These are phyloP conservation scores for Ammopiptanthus mongolicus DNA, from an alignment of 306 rosid species.

Conservation along the genomic window DNA sequence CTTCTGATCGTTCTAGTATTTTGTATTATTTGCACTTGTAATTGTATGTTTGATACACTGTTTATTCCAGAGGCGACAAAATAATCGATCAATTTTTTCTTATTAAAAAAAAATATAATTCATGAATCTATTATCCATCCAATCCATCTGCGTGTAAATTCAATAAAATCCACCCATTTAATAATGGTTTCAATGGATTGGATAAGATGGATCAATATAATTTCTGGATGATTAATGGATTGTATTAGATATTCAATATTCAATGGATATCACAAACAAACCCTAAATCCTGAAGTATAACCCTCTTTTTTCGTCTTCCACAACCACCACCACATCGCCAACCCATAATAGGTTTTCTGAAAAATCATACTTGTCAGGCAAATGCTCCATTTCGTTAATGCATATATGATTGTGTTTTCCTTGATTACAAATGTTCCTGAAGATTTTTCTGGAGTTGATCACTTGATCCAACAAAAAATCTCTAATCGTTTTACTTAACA, in stretches of 20 bases:
- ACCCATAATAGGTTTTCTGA: too few species aligned
- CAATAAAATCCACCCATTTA: too few species aligned
- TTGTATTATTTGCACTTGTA: background rate
- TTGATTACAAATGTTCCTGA: background rate
- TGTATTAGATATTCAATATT: background rate
- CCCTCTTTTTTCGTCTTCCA: background rate
- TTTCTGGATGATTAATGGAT: background rate
- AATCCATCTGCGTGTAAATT: background rate
- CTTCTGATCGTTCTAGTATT: background rate
- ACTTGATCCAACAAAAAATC: background rate
- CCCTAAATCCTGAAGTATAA: background rate
- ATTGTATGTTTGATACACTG: background rate
- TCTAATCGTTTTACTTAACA: background rate
- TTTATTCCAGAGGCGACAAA: too few species aligned
- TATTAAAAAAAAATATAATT: too few species aligned
- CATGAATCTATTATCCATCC: background rate
- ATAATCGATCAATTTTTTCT: too few species aligned
- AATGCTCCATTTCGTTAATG: background rate
- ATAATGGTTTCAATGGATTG: background rate
- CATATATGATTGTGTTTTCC: background rate
- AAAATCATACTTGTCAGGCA: too few species aligned
- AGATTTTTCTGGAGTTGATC: too few species aligned
- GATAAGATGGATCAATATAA: background rate
- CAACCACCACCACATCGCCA: too few species aligned
- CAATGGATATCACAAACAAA: background rate